Conservation (phyloP, 352 stramenopile genomes). For the Hyaloperonospora arabidopsidis region DNA sequence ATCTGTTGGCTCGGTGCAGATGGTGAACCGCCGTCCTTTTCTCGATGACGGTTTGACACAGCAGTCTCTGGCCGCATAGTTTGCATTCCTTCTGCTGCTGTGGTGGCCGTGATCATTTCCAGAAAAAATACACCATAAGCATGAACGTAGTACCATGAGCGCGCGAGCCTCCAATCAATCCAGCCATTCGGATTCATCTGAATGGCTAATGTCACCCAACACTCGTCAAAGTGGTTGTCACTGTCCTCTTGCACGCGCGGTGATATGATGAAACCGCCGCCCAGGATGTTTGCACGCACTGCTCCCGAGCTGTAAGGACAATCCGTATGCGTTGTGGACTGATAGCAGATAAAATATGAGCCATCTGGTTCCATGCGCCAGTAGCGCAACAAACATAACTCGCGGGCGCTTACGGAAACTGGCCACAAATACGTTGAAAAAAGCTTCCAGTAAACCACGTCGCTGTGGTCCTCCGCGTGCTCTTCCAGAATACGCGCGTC, state of each 20-base stretch:
- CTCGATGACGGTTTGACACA: constrained; percentile 9
- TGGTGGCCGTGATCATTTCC: constrained; percentile 70
- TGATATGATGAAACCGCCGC: constrained; percentile 69
- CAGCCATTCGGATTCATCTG: constrained; percentile 81
- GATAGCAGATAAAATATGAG: constrained; percentile 81
- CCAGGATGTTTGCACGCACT: constrained; percentile 58
- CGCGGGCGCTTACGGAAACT: constrained; percentile 51
- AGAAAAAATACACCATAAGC: constrained; percentile 66
- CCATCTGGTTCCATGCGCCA: constrained; percentile 76
- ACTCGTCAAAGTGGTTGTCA: constrained; percentile 61
- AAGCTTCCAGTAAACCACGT: constrained; percentile 75
- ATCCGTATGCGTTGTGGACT: constrained; percentile 64
- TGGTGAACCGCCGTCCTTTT: constrained; percentile 12
- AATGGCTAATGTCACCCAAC: constrained; percentile 70
- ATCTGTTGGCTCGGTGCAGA: constrained; percentile 39
- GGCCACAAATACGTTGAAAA: constrained; percentile 66
- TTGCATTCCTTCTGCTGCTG: constrained; percentile 16
- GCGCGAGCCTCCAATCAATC: constrained; percentile 47
- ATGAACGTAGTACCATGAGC: constrained; percentile 70
- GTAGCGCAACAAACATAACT: constrained; percentile 71
- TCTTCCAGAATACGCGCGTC: constrained; percentile 53
- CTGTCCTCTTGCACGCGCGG: constrained; percentile 39
- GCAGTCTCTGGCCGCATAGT: constrained; percentile 25
- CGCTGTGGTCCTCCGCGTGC: constrained; percentile 59
- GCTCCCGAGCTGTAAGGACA: constrained; percentile 32